A percentile compares a stretch with the other conserved stretches of the same genome.
phyloP scores from a whole-genome alignment of 1,284 basidiomycete genomes.

The Boletus smithii region DNA sequence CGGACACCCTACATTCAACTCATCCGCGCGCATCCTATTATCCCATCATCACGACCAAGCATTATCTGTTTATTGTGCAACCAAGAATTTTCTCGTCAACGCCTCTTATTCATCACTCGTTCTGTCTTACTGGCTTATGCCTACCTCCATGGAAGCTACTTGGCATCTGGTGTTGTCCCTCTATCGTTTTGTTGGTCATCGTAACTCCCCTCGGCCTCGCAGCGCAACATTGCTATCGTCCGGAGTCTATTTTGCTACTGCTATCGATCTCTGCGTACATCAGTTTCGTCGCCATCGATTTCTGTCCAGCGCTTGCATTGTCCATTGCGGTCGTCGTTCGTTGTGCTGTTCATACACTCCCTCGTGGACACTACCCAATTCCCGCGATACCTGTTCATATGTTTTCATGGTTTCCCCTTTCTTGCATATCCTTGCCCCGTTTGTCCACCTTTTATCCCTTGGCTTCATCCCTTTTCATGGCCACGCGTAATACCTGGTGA shows the following conservation, averaged over 20 bases:
- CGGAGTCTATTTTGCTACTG: slow-evolving; percentile 22
- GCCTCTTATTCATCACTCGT: slow-evolving; percentile 18
- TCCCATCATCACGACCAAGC: slow-evolving; percentile 20
- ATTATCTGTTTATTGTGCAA: slow-evolving; percentile 36
- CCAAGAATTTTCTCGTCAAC: slow-evolving; percentile 22
- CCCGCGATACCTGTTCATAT: slow-evolving; percentile 22
- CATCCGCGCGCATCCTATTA: slow-evolving; percentile 27
- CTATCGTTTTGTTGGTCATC: slow-evolving; percentile 19
- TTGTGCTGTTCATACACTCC: slow-evolving; percentile 12
- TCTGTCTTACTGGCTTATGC: slow-evolving; percentile 22
- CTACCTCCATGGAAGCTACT: slow-evolving; percentile 6
- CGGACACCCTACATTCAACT: slow-evolving; percentile 29
- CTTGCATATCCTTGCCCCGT: slow-evolving; percentile 25
- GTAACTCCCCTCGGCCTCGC: slow-evolving; percentile 1
- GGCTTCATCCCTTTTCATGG: slow-evolving; percentile 1
- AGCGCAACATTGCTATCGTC: slow-evolving; percentile 17
- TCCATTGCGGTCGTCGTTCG: slow-evolving; percentile 10
- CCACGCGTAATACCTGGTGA: slow-evolving; percentile 7
- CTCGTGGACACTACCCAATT: slow-evolving; percentile 5
- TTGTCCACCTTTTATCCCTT: neutral
- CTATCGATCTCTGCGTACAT: slow-evolving; percentile 24
- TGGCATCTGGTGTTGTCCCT: slow-evolving; percentile 5
- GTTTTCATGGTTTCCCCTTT: slow-evolving; percentile 13
- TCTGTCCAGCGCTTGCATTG: slow-evolving; percentile 14
- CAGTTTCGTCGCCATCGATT: slow-evolving; percentile 16